phyloP scores from a whole-genome alignment of 768 basidiomycete genomes.

The Coprinellus micaceus region DNA sequence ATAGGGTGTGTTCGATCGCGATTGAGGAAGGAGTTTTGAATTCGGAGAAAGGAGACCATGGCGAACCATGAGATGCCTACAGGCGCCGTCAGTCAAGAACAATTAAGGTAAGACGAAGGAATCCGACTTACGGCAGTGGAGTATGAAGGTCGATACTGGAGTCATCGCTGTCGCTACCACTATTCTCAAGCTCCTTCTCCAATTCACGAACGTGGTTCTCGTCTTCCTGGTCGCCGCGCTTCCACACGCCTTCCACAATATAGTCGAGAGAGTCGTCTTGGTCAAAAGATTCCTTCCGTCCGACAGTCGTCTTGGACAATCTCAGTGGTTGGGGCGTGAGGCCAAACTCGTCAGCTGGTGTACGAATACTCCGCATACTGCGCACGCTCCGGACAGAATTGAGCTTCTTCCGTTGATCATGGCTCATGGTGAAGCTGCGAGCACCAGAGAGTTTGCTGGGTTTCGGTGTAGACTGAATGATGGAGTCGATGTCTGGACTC shows the following conservation, averaged over 20 bases:
- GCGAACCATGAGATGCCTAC: slow-evolving; percentile 61
- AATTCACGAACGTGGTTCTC: slow-evolving; percentile 9
- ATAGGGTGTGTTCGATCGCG: slow-evolving; percentile 18
- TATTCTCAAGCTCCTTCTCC: slow-evolving; percentile 19
- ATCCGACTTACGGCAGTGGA: slow-evolving; percentile 63
- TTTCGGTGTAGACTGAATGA: slow-evolving; percentile 21
- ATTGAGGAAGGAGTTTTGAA: slow-evolving; percentile 53
- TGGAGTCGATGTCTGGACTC: slow-evolving; percentile 25
- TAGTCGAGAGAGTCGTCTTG: slow-evolving; percentile 10
- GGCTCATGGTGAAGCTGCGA: slow-evolving; percentile 4
- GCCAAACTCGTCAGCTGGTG: slow-evolving; percentile 1
- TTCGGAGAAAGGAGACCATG: slow-evolving; percentile 64
- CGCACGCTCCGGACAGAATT: slow-evolving; percentile 8
- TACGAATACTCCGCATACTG: slow-evolving; percentile 11
- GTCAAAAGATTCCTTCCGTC: slow-evolving; percentile 1
- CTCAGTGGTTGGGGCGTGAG: neutral
- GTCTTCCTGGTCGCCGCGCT: slow-evolving; percentile 11
- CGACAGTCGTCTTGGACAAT: slow-evolving; percentile 7
- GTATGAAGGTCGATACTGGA: slow-evolving; percentile 69
- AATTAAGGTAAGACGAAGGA: slow-evolving; percentile 11
- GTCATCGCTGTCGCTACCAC: slow-evolving; percentile 27
- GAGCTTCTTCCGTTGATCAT: slow-evolving; percentile 2
- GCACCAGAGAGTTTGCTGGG: slow-evolving; percentile 10
- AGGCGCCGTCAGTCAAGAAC: slow-evolving; percentile 7
- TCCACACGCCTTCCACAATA: slow-evolving; percentile 15